Evolutionary conservation across 2,329 filamentous ascomycete genomes (phyloP).

Genomic region (Aspergillus costaricaensis): DNA sequence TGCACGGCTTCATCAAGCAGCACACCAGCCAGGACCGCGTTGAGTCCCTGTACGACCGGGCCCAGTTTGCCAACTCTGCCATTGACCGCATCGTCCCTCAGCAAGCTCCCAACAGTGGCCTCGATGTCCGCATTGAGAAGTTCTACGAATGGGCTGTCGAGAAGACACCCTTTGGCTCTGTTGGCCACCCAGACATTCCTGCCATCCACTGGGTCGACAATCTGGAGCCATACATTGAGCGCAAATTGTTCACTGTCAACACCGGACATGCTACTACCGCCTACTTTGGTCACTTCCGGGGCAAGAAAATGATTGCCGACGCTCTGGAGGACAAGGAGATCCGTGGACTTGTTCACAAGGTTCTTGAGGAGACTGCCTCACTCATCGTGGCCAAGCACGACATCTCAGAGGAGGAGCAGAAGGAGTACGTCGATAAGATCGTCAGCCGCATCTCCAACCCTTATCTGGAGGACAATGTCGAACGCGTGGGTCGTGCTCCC

Average conservation of each 20-base stretch:
- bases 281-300: conserved; percentile 87
- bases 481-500: conserved; percentile 92
- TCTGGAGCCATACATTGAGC: conserved; percentile 94
- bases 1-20: conserved; percentile 77
- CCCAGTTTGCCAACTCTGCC: conserved; percentile 93
- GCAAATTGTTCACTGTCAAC: conserved; percentile 99
- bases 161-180: conserved; percentile 74
- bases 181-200: conserved; percentile 71
- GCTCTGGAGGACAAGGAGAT: conserved; percentile 80
- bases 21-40: conserved; percentile 71
- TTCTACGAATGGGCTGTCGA: conserved; percentile 99
- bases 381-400: conserved; percentile 86
- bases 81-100: conserved; percentile 98
- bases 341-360: conserved; percentile 73
- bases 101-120: conserved; percentile 74
- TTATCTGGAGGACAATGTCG: conserved; percentile 85
- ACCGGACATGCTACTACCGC: conserved; percentile 94
- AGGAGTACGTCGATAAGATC: conserved; percentile 88
- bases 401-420: conserved; percentile 73
- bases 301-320: conserved; percentile 87
- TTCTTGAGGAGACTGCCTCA: conserved; percentile 80
- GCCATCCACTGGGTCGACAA: conserved; percentile 93
- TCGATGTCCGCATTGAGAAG: conserved; percentile 94
- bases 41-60: conserved; percentile 69
- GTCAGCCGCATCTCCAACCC: conserved; percentile 91